Conservation (phyloP, 2,329 filamentous ascomycete species). For the Colletotrichum trifolii region DNA sequence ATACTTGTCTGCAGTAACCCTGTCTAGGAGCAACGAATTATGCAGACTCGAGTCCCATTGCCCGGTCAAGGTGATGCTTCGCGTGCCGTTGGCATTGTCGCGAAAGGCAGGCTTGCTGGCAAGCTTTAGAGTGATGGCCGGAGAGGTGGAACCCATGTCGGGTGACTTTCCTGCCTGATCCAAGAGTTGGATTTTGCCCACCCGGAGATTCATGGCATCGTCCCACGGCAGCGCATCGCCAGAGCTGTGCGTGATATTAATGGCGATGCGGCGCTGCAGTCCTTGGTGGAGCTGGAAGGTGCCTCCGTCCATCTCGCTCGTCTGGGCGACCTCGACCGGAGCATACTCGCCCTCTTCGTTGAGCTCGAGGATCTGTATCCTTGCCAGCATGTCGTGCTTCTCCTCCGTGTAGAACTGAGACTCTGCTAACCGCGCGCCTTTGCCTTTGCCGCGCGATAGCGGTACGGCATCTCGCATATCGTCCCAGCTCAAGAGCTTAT, state of each 20-base stretch:
- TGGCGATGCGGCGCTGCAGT: conserved; percentile 85
- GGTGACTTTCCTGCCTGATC: conserved; percentile 88
- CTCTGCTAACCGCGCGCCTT: conserved; percentile 78
- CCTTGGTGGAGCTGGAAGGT: conserved; percentile 97
- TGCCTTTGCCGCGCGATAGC: conserved; percentile 67
- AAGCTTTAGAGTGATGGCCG: conserved; percentile 81
- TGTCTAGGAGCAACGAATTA: conserved; percentile 90
- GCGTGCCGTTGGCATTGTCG: conserved; percentile 90
- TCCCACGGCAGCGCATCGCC: conserved; percentile 91
- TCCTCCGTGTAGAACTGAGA: conserved; percentile 94
- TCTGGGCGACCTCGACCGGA: conserved; percentile 92
- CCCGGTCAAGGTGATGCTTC: conserved; percentile 84
- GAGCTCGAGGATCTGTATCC: conserved; percentile 90
- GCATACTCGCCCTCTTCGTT: conserved; percentile 91
- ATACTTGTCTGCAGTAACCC: conserved; percentile 91
- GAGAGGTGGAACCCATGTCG: conserved; percentile 77
- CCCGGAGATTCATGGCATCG: conserved; percentile 79
- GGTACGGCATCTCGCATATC: conserved; percentile 88
- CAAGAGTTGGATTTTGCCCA: conserved; percentile 84
- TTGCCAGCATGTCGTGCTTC: conserved; percentile 89
- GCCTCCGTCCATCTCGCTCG: conserved; percentile 83
- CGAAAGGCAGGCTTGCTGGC: conserved; percentile 82
- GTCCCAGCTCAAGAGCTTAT: conserved; percentile 98
- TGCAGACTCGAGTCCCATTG: conserved; percentile 98
- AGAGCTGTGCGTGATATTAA: conserved; percentile 91